Evolutionary conservation across 2,329 filamentous ascomycete genomes (phyloP), one percentile per base, ranked within the genome.

Genomic region (Fusarium staphyleae): DNA sequence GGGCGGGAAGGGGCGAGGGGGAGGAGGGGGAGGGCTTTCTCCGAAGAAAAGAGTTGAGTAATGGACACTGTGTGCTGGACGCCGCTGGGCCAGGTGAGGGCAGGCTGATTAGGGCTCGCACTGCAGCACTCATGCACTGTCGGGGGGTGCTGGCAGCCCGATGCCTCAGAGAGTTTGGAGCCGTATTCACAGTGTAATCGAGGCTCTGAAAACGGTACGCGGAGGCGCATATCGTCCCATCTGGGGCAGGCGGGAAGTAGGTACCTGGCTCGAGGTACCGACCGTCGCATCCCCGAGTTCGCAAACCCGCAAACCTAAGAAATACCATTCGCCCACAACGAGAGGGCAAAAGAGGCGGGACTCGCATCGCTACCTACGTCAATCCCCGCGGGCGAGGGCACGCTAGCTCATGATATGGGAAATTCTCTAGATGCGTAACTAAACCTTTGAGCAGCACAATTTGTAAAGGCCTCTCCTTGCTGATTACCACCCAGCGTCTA

Each of bases 1-100:
- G 67, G 58, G 63, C 64, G 42, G 62, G 65, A 65, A 69, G 66
- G 65, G 66, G 66, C 66, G 70, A 67, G 68, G 62, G 62, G 63
- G 64, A 57, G 55, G 60, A 54, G 51, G 35, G 51, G 49, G 41
- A 58, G 59, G 56, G 57, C 53, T 62, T 49, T 49, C 47, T 52
- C 47, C 39, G 55, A 53, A 53, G 48, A 39, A 36, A 60, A 48
- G 52, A 36, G 54, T 48, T 52, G 24, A 45, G 51, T 22, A 37
- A 29, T 48, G 26, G 39, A 32, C 58, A 65, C 61, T 63, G 63
- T 63, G 46, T 45, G 34, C 30, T 32, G 26, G 29, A 8, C 16
- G 16, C 40, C 26, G 40, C 39, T 45, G 33, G 40, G n/a, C 47
- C 39, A 24, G 22, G 22, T 11, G 14, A 34, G 28, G 18, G n/a